Base-by-base conservation (phyloP, 1,284 basidiomycete genomes). In the Golubevia pallescens region DNA sequence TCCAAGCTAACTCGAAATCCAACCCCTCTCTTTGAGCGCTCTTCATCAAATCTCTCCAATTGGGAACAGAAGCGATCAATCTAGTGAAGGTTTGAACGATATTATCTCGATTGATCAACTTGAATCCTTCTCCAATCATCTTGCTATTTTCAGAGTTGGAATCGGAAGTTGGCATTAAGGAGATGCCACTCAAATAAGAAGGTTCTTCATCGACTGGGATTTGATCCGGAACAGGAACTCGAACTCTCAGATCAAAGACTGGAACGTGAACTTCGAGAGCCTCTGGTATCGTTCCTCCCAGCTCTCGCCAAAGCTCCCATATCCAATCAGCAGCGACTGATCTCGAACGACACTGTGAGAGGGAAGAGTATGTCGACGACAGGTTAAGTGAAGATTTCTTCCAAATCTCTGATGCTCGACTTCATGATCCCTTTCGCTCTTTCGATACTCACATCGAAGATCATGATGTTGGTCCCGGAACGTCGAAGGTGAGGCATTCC, bases 271-370 rank as follows among this genome's bases (percentile, higher is more conserved):
- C 86, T 68, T 89, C 88, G 24, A 90, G 78, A 38, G 81, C 86
- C 8, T 86, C 74, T 3, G 89, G 89, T 3, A 89, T 76, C 48
- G 81, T 67, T 2, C 88, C 88, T 16, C 88, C 89, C 2, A 92
- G 87, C 67, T 89, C 87, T 57, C 88, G 88, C 92, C 92, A 94
- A 57, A 94, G 86, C 66, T 90, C 88, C 93, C 93, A 94, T 57
- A 90, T 87, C 93, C 93, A 95, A 81, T 95, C 93, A 28, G 89
- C 87, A 1, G 91, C 91, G 60, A 92, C 87, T 13, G 91, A 90
- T 13, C 91, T 89, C 67, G 67, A 66, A 52, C 81, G 75, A 34
- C 76, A 48, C 65, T 54, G 58, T 23, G 21, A 14, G n/a, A n/a
- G 24, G 16, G 38, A 19, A 24, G 4, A n/a, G n/a, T n/a, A n/a